Evolutionary conservation across 805 yeast species (phyloP).

Genomic region (Lipomyces kockii): DNA sequence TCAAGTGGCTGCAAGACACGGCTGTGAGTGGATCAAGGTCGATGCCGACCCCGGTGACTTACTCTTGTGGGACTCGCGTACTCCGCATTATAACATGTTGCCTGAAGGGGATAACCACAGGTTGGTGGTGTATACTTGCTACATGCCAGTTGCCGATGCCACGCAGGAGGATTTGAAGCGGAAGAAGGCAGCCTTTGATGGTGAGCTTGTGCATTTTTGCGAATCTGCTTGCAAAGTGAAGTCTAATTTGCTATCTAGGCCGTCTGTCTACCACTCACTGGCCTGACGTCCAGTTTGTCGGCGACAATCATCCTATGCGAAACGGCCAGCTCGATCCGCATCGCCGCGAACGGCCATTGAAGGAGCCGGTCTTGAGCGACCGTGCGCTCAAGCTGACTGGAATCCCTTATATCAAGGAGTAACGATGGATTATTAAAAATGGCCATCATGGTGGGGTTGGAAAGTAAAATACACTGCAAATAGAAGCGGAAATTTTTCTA

Average conservation of each 20-base stretch:
- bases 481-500: too few species aligned
- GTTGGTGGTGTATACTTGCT: conserved; percentile 19
- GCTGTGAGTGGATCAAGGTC: conserved; percentile 25
- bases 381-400: conserved; percentile 24
- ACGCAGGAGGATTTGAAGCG: conserved; percentile 24
- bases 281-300: conserved; percentile 19
- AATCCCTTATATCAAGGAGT: conserved; percentile 16
- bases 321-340: conserved; percentile 14
- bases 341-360: conserved; percentile 16
- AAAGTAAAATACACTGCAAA: too few species aligned
- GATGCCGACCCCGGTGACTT: conserved; percentile 26
- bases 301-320: conserved; percentile 10
- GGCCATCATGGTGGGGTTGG: too few species aligned
- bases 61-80: conserved; percentile 27
- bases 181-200: conserved; percentile 21
- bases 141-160: conserved; percentile 20
- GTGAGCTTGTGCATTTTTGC: neutral
- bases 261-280: conserved; percentile 18
- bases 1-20: conserved; percentile 16
- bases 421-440: too few species aligned
- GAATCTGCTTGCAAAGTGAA: neutral
- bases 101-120: conserved; percentile 13
- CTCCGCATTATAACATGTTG: conserved; percentile 21
- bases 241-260: neutral
- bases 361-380: conserved; percentile 19